Evolutionary conservation across 2,329 filamentous ascomycete genomes (phyloP), one percentile per base, ranked within the genome.

Genomic region (Elsinoe perseae): DNA sequence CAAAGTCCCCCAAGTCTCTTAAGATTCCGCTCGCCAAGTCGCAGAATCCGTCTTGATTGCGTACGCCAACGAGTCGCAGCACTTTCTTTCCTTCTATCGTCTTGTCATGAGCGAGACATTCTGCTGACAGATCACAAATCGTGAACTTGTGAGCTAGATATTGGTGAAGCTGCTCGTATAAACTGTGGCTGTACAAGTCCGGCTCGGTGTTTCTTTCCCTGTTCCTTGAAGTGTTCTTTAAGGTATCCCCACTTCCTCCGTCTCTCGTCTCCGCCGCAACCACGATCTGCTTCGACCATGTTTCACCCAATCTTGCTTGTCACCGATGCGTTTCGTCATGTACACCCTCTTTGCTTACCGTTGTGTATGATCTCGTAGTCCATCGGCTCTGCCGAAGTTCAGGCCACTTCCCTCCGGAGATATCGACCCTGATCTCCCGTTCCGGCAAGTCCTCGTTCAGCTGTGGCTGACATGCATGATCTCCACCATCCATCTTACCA

Each of bases 31-130:
- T 36, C 48, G 48, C 48, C 48, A 52, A 52, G 48, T 25, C 10
- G 48, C 12, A 52, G 9, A 25, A 14, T 21, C 28, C 21, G 20
- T n/a, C 16, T 30, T 12, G 48, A 52, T 52, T 52, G 48, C 48
- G 48, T 52, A 52, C 16, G 48, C 32, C 48, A 52, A 52, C 14
- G 48, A 52, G 48, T 52, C 48, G 48, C 48, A 52, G 48, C 30
- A 38, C 18, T 44, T 44, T 23, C 20, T 44, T 44, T 44, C 25
- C 20, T 44, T n/a, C n/a, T 21, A 12, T 21, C 12, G 30, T 23
- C 14, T 16, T 16, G 32, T 52, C 20, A 28, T 36, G 20, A 23
- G 30, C 30, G 48, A 38, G 48, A 52, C 48, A 38, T 14, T 14
- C n/a, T 20, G n/a, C 16, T 18, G 14, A n/a, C 21, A 38, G 48